phyloP scores from a whole-genome alignment of 371 early-diverging fungal species.

The Nematocida major region DNA sequence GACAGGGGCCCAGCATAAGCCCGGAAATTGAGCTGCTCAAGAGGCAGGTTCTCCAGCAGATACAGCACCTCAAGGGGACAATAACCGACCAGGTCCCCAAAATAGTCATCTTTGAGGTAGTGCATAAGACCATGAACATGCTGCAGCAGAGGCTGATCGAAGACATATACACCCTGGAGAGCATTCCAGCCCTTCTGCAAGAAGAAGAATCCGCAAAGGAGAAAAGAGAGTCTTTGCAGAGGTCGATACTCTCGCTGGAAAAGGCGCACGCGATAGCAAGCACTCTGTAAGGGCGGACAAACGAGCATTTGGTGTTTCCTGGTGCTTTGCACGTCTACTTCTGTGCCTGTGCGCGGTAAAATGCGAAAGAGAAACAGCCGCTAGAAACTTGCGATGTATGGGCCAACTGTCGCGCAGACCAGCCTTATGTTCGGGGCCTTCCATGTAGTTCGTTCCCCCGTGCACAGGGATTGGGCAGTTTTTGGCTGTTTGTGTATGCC shows the following conservation, averaged over 20 bases:
- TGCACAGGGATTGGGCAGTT: neutral
- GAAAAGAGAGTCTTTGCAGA: constrained; percentile 75
- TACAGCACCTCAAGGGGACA: constrained; percentile 88
- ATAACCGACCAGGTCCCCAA: constrained; percentile 94
- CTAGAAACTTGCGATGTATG: constrained; percentile 66
- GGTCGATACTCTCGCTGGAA: constrained; percentile 72
- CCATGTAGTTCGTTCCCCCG: neutral
- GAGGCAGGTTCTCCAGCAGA: constrained; percentile 84
- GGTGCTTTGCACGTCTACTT: no score
- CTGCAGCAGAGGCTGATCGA: constrained; percentile 83
- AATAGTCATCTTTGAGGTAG: constrained; percentile 91
- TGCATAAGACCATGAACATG: constrained; percentile 76
- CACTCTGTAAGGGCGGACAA: neutral
- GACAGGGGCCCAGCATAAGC: constrained; percentile 68
- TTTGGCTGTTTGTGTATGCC: neutral
- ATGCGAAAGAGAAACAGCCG: constrained; percentile 74
- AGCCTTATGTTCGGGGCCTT: neutral
- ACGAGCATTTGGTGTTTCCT: no score
- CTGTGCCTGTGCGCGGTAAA: no score
- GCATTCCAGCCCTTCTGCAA: constrained; percentile 77
- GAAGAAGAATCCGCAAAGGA: constrained; percentile 81
- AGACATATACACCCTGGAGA: constrained; percentile 85
- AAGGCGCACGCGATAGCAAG: constrained; percentile 64
- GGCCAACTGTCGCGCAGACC: neutral
- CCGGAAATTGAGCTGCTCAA: constrained; percentile 95